Base-by-base conservation (phyloP, 148 eudicot species). In the Heliamphora exappendiculata region DNA sequence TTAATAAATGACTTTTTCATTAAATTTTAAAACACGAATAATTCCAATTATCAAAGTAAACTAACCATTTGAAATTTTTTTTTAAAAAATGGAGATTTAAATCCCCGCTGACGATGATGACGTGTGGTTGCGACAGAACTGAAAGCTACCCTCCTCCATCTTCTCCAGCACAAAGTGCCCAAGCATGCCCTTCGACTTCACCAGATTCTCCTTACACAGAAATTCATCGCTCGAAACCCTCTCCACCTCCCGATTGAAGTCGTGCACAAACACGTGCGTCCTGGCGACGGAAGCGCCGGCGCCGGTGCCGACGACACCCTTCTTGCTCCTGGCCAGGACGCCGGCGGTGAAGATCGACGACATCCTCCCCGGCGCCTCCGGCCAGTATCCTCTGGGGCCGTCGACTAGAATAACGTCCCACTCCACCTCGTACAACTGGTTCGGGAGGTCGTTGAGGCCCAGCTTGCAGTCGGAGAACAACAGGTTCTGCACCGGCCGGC, bases 351-450 rank as follows among this genome's bases (percentile, higher is more conserved):
- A 90, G 19, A 90, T 86, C 5, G 94, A 81, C 14, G 94, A 74
- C 86, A 85, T 86, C 31, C 94, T 49, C 1, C 94, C 94, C 0
- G 94, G 94, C 6, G 91, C 94, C 6, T 87, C 85, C 0, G 89
- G 87, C 94, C 94, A 90, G 78, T 86, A 82, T 64, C 94, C 94
- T 0, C 94, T 74, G 0, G 94, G 94, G 29, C 91, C 94, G 16
- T 90, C 94, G 20, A 90, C 86, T 59, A 90, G 70, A 42, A 90
- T 88, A 0, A 90, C 83, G 50, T 90, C 91, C 94, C 94, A 90
- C 0, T 86, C 91, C 13, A 88, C 41, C 64, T 90, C 91, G 62
- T 90, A 90, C 47, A 90, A 68, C 72, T 86, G 88, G 71, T 90
- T 90, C 1, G 94, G 94, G 34, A 90, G 78, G 31, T 90, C 94